A percentile compares a stretch with the other conserved stretches of the same genome.
Evolutionary conservation across 441 rosid species (phyloP).

Genomic region (Adansonia madagascariensis): DNA sequence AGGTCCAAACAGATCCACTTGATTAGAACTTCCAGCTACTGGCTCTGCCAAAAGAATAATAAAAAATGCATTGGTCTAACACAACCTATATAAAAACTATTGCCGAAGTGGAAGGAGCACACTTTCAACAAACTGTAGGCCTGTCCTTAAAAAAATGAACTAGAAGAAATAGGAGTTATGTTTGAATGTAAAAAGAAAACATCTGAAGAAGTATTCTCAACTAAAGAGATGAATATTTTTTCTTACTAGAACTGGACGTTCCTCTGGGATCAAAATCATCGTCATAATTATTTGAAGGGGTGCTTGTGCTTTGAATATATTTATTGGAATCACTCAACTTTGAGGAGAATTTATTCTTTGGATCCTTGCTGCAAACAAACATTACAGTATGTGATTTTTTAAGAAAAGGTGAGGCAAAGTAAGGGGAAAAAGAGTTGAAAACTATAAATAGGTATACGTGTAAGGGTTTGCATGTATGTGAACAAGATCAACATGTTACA

Average conservation of each 20-base stretch:
- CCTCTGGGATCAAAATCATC: conserved; percentile 99
- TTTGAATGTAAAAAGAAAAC: background rate
- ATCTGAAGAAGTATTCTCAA: conserved; percentile 19
- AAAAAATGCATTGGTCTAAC: conserved; percentile 21
- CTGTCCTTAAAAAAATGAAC: background rate
- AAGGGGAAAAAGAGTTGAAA: background rate
- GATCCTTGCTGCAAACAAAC: conserved; percentile 62
- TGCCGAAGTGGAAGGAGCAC: background rate
- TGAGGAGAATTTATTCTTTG: conserved; percentile 45
- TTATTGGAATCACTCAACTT: conserved; percentile 47
- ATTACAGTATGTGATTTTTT: conserved; percentile 9
- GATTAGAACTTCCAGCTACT: conserved; percentile 55
- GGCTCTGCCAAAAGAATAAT: conserved; percentile 59
- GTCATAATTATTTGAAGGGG: conserved; percentile 52
- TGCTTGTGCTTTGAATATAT: conserved; percentile 44
- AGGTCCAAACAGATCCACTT: conserved; percentile 83
- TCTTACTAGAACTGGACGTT: conserved; percentile 71
- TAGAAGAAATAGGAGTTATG: background rate
- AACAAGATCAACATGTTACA: background rate
- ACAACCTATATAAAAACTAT: background rate
- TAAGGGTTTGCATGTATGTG: background rate
- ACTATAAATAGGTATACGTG: background rate
- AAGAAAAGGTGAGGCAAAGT: background rate
- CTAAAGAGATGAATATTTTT: background rate
- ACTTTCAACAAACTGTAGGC: background rate